Evolutionary conservation across 805 yeast species (phyloP), one percentile per base, ranked within the genome.

Genomic region (Nakazawaea molendinolei): DNA sequence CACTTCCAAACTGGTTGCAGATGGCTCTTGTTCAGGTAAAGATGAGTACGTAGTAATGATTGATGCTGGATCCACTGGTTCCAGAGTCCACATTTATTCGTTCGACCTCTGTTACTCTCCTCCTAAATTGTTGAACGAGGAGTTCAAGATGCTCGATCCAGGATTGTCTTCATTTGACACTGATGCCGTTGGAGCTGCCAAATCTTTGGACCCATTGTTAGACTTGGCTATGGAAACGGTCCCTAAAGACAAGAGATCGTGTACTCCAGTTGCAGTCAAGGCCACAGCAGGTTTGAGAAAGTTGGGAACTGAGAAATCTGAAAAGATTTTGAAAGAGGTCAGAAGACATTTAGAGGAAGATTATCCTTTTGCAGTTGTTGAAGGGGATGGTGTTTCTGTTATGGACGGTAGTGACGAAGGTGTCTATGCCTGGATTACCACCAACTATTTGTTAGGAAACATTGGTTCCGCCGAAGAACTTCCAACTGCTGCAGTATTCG

Each of bases 361-460:
- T 45, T 92, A 77, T 58, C 98, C 98, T 38, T 92, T 92, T 66
- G 82, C 96, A 2, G 86, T 92, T 33, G 95, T 89, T 33, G 77
- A 71, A 8, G 86, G 79, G 33, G 84, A 86, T 41, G 97, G 97
- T 44, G 70, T 92, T 41, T 70, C 89, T 8, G 85, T 92, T 52
- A 90, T 92, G 97, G 87, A 83, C 41, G 98, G 98, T 47, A 79
- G 78, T 41, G 95, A 90, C 49, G 98, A 94, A 67, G 99, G 98
- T 58, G 97, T 92, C 7, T 92, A 77, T 54, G 98, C 98, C 1
- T 92, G 99, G 99, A 83, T 92, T 58, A 92, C 99, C 19, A 79
- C 96, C 34, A 92, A 92, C 64, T 92, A 79, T 58, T 65, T 92
- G 46, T 70, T 90, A 48, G 97, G 97, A 28, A 92, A 90, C 64